A percentile compares a stretch with the other conserved stretches of the same genome.
Conservation (phyloP, 768 basidiomycete species). For the Heimioporus sp. region DNA sequence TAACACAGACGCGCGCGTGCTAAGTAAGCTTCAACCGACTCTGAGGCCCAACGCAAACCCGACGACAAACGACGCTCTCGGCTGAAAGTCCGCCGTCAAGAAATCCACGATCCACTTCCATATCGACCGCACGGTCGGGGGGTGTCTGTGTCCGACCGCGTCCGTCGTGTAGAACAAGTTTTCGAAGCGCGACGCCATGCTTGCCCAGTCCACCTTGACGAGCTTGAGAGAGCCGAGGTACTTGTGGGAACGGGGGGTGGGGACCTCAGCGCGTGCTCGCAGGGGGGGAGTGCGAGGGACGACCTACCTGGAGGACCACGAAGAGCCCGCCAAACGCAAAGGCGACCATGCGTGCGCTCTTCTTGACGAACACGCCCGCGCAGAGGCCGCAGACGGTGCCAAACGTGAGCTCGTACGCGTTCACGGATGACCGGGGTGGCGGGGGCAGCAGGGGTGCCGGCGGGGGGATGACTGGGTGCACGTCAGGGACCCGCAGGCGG, state of each 20-base stretch:
- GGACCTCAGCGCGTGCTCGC: constrained; percentile 3
- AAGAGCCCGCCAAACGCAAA: constrained; percentile 90
- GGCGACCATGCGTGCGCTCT: constrained; percentile 82
- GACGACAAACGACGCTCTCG: constrained; percentile 82
- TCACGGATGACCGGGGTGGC: constrained; percentile 73
- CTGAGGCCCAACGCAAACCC: constrained; percentile 81
- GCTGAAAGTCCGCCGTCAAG: constrained; percentile 90
- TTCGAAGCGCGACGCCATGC: constrained; percentile 65
- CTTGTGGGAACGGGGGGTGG: too few relatives aligned
- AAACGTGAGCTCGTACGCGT: constrained; percentile 78
- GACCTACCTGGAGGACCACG: constrained; percentile 80
- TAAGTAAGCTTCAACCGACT: too few relatives aligned
- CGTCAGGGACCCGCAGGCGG: too few relatives aligned
- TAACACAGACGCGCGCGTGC: too few relatives aligned
- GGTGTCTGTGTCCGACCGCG: constrained; percentile 46
- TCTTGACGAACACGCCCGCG: constrained; percentile 92
- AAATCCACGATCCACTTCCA: constrained; percentile 76
- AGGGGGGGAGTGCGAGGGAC: neutral
- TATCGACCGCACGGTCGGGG: constrained; percentile 63
- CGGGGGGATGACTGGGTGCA: constrained; percentile 9
- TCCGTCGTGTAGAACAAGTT: constrained; percentile 67
- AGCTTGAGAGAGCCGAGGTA: constrained; percentile 75
- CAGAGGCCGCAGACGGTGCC: constrained; percentile 89
- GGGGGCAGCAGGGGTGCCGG: constrained; percentile 29
- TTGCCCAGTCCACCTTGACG: constrained; percentile 80